Evolutionary conservation across 2,329 filamentous ascomycete genomes (phyloP), one percentile per base, ranked within the genome.

Genomic region (Cytospora schulzeri): DNA sequence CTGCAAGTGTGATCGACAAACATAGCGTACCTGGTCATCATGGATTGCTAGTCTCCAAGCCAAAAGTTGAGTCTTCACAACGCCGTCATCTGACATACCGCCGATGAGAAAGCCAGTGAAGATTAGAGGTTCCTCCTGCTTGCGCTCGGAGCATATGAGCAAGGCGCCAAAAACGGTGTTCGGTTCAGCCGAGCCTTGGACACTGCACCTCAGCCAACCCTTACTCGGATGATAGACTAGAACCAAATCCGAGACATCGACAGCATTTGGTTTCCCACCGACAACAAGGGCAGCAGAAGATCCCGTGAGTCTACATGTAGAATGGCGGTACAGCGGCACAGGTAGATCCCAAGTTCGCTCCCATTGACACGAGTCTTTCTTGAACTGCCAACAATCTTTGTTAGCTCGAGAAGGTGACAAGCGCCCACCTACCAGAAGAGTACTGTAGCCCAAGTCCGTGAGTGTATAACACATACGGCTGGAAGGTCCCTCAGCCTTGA

Each of bases 301-400:
- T 48, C 71, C 66, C 0, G 77, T 78, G 1, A 89, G 70, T 31
- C 76, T 76, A 15, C 87, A 80, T 33, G 88, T 84, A 64, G 86
- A 85, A 72, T 97, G 94, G 59, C 94, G 83, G 76, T 91, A 97
- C 28, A 93, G 80, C 12, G 89, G 83, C n/a, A 79, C 71, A 0
- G 89, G 88, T n/a, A 97, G 79, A 70, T 86, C 83, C 65, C 88
- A 81, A 17, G 86, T 83, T 68, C 80, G 82, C 64, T 81, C 80
- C 92, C 92, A 97, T 17, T 71, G 74, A 52, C 75, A 75, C 2
- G 71, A 68, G 4, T 80, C 80, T 58, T 83, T 83, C 60, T 84
- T 81, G 68, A 89, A 86, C 1, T 93, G 70, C 92, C 92, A 97
- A 70, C 90, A 93, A 74, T 95, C 91, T 41, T 80, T 79, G 51